Evolutionary conservation across 352 stramenopile genomes (phyloP), one percentile per base, ranked within the genome.

Genomic region (Achlya hypogyna): DNA sequence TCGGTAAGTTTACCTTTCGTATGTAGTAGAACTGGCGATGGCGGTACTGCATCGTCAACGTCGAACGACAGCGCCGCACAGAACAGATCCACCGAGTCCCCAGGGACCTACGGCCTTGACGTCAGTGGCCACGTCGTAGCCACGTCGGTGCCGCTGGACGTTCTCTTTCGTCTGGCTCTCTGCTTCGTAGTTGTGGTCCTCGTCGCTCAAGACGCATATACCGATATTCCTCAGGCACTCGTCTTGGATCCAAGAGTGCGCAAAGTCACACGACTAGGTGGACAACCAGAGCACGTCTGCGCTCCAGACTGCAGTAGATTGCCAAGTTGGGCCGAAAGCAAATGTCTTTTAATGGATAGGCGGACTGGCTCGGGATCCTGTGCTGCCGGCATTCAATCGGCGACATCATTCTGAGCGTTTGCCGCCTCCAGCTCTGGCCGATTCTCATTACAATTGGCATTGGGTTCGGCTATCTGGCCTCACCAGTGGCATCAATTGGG

Each of bases 231-330:
- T 16, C 32, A 64, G 9, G 54, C 52, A 64, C 10, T 18, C n/a
- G 2, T 18, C n/a, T 45, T 3, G 2, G 34, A 49, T 1, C 18
- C 34, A 6, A 14, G 6, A 14, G 6, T 14, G 6, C 34, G 6
- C 14, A 6, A 16, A 14, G 6, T 42, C 34, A 42, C 34, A 6
- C 6, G 6, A 42, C 34, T 64, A 64, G 54, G 9, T 64, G 3
- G 54, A 64, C 35, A 64, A 64, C 54, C 54, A 64, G 52, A 38
- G 23, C 34, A 23, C 29, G 6, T 38, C 54, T 5, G n/a, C 32
- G 0, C 45, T 64, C 18, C 54, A 47, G 31, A 64, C 54, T 3
- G 52, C n/a, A 6, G 54, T 64, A 51, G 22, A 31, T 20, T 45
- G 9, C 14, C 34, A 18, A n/a, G n/a, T 45, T 18, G 34, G 6